A percentile compares a stretch with the other conserved stretches of the same genome.
Evolutionary conservation across 2,329 filamentous ascomycete genomes (phyloP).

Genomic region (Thermothelomyces thermophilus): DNA sequence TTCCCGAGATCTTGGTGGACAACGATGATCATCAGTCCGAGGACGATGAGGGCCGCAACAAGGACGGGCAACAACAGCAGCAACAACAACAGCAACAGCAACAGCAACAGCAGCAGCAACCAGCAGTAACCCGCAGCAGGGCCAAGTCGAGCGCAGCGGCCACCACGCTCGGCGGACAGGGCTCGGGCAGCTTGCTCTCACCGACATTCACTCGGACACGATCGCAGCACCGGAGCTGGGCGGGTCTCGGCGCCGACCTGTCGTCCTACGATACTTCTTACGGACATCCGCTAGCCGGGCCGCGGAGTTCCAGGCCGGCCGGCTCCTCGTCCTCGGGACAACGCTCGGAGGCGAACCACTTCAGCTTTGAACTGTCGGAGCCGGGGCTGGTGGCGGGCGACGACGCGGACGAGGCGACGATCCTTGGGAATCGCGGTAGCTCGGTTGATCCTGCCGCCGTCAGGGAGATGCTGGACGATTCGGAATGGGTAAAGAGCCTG

Average conservation of each 20-base stretch:
- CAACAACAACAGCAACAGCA: constrained; percentile 52
- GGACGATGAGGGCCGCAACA: constrained; percentile 5
- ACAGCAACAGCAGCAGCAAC: constrained; percentile 43
- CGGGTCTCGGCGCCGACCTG: constrained; percentile 37
- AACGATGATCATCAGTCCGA: constrained; percentile 53
- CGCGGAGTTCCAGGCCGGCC: constrained; percentile 37
- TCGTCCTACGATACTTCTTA: constrained; percentile 38
- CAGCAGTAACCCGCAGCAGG: constrained; percentile 5
- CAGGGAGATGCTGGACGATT: constrained; percentile 79
- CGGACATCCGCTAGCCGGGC: constrained; percentile 48
- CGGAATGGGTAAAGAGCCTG: constrained; percentile 89
- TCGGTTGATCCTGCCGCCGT: constrained; percentile 69
- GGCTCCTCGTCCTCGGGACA: too few species aligned
- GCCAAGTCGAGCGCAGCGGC: constrained; percentile 24
- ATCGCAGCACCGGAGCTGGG: constrained; percentile 30
- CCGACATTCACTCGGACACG: not conserved
- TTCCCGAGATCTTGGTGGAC: constrained; percentile 87
- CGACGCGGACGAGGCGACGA: constrained; percentile 29
- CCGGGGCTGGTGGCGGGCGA: constrained; percentile 24
- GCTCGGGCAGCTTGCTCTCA: constrained; percentile 13
- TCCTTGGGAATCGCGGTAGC: constrained; percentile 53
- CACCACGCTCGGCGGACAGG: not conserved
- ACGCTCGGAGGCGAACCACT: too few species aligned
- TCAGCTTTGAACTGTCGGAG: constrained; percentile 54
- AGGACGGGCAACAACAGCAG: not conserved